Percentiles rank a stretch among this genome's conserved stretches.
These are phyloP conservation scores for Penicillium sp. DNA, from an alignment of 2,329 filamentous ascomycete genomes.

Conservation along the genomic window DNA sequence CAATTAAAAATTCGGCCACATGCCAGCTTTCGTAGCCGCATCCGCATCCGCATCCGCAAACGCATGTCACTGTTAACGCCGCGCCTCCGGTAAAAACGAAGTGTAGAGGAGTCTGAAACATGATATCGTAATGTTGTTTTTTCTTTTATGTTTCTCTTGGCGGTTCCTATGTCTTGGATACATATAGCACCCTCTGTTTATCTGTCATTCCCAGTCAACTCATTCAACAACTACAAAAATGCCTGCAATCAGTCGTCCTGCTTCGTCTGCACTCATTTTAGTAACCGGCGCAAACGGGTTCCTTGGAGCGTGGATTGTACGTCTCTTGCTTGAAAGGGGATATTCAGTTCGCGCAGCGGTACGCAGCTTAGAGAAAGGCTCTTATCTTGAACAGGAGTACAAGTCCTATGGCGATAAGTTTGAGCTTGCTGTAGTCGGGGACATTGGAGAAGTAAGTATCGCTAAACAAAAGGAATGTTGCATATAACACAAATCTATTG, in stretches of 20 bases:
- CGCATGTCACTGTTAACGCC: no score
- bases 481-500: no score
- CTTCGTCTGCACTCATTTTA: background rate
- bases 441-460: background rate
- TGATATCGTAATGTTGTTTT: no score
- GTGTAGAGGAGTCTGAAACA: no score
- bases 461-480: no score
- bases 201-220: background rate
- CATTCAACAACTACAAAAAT: background rate
- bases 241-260: background rate
- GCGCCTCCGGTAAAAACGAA: no score
- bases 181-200: no score
- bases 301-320: background rate
- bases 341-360: constrained; percentile 5
- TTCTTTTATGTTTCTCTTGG: no score
- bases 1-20: no score
- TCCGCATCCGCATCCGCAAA: no score
- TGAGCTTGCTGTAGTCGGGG: background rate
- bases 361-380: background rate
- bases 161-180: no score
- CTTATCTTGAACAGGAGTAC: background rate
- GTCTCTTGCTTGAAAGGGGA: background rate
- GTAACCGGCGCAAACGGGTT: background rate
- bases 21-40: no score
- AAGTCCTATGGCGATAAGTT: constrained; percentile 2